These are phyloP conservation scores for Auricularia heimuer DNA, from an alignment of 768 basidiomycete species.

Conservation along the genomic window DNA sequence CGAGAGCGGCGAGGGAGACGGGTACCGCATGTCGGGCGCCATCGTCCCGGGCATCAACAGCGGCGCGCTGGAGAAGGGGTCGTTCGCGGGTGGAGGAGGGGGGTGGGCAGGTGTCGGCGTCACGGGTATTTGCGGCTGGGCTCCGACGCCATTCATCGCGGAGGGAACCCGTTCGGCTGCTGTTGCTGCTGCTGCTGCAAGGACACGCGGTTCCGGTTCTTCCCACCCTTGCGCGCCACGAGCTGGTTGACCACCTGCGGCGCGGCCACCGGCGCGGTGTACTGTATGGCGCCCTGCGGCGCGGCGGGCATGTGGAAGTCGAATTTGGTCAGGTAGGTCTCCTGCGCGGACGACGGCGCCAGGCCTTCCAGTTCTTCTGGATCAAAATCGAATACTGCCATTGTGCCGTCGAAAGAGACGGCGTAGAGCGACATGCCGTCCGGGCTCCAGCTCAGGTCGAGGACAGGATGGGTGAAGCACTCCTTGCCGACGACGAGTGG, in stretches of 20 bases:
- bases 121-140: conserved; percentile 2
- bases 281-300: not conserved
- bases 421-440: conserved; percentile 91
- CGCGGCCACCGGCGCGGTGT: conserved; percentile 2
- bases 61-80: conserved; percentile 12
- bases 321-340: conserved; percentile 74
- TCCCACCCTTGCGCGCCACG: conserved; percentile 54
- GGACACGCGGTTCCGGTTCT: conserved; percentile 2
- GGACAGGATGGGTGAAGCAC: conserved; percentile 87
- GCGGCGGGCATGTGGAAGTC: conserved; percentile 42
- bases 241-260: conserved; percentile 48
- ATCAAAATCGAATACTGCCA: conserved; percentile 81
- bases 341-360: conserved; percentile 60
- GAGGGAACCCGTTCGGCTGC: conserved; percentile 1
- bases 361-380: conserved; percentile 73
- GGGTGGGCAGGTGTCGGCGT: conserved; percentile 12
- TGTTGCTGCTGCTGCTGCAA: conserved; percentile 3
- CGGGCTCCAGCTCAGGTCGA: conserved; percentile 93
- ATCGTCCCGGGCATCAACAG: conserved; percentile 9
- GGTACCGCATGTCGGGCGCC: conserved; percentile 1
- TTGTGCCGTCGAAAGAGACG: conserved; percentile 90
- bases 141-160: not conserved
- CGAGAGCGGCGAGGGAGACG: not conserved
- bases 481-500: conserved; percentile 91
- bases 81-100: conserved; percentile 1